These are phyloP conservation scores for Exophiala bonariae DNA, from an alignment of 2,329 filamentous ascomycete genomes.

Conservation along the genomic window DNA sequence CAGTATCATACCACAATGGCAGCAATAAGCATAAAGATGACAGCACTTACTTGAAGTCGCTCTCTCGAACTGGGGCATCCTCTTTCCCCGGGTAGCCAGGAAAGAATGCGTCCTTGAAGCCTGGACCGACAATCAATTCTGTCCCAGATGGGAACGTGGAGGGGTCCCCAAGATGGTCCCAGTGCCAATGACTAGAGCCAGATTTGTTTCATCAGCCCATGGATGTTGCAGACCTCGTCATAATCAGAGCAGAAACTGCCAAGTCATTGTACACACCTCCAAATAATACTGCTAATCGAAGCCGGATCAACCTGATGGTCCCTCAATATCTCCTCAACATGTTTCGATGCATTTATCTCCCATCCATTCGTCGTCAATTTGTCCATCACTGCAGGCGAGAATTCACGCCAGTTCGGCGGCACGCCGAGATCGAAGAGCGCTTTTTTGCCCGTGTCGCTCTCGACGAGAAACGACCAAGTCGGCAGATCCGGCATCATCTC, in stretches of 20 bases:
- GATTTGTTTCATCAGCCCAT: not conserved
- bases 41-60: constrained; percentile 32
- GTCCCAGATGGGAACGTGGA: constrained; percentile 33
- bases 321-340: constrained; percentile 23
- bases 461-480: constrained; percentile 44
- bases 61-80: constrained; percentile 33
- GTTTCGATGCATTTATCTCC: constrained; percentile 19
- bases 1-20: too few species aligned
- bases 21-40: not conserved
- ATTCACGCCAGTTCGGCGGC: constrained; percentile 20
- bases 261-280: constrained; percentile 7
- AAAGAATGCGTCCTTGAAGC: constrained; percentile 47
- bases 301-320: constrained; percentile 16
- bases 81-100: constrained; percentile 49
- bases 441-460: constrained; percentile 34
- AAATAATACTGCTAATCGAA: constrained; percentile 14
- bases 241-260: not conserved
- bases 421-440: constrained; percentile 40
- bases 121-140: constrained; percentile 54
- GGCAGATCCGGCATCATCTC: constrained; percentile 14
- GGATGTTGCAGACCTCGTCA: not conserved
- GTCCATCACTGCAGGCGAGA: constrained; percentile 7
- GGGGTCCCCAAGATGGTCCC: constrained; percentile 23
- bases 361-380: constrained; percentile 2
- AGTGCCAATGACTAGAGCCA: constrained; percentile 24